phyloP scores from a whole-genome alignment of 2,329 filamentous ascomycete species.

The Tricladium varicosporioides region DNA sequence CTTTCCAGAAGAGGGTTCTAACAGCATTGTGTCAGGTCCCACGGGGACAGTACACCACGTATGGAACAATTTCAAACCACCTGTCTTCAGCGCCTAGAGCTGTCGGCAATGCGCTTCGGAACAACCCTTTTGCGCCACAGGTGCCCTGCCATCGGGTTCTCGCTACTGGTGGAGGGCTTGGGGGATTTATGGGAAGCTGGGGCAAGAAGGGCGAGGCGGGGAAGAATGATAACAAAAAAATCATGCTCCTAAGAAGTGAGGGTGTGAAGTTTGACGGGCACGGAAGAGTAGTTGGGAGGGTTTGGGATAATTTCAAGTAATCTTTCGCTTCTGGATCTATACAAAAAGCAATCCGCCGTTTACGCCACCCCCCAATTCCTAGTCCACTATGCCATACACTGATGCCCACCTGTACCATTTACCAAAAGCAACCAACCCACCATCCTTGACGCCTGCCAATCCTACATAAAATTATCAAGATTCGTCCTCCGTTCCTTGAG shows the following conservation, averaged over 20 bases:
- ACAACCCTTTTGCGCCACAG: conserved; percentile 79
- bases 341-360: no score
- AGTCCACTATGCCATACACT: no score
- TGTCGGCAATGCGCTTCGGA: conserved; percentile 72
- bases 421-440: no score
- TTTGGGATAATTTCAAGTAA: conserved; percentile 26
- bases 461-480: no score
- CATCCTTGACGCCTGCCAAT: no score
- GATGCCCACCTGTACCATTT: no score
- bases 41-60: conserved; percentile 71
- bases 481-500: no score
- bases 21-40: conserved; percentile 75
- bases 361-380: no score
- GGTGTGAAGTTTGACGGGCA: conserved; percentile 62
- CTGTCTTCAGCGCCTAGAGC: conserved; percentile 71
- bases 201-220: conserved; percentile 59
- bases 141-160: conserved; percentile 83
- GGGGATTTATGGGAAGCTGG: conserved; percentile 66
- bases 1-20: conserved; percentile 66
- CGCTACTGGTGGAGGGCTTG: conserved; percentile 67
- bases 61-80: conserved; percentile 67
- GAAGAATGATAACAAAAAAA: conserved; percentile 63
- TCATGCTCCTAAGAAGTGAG: conserved; percentile 55
- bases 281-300: conserved; percentile 55
- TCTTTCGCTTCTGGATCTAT: background rate